A percentile compares a stretch with the other conserved stretches of the same genome.
Evolutionary conservation across 1,284 basidiomycete genomes (phyloP).

Genomic region (Rhizoctonia solani): DNA sequence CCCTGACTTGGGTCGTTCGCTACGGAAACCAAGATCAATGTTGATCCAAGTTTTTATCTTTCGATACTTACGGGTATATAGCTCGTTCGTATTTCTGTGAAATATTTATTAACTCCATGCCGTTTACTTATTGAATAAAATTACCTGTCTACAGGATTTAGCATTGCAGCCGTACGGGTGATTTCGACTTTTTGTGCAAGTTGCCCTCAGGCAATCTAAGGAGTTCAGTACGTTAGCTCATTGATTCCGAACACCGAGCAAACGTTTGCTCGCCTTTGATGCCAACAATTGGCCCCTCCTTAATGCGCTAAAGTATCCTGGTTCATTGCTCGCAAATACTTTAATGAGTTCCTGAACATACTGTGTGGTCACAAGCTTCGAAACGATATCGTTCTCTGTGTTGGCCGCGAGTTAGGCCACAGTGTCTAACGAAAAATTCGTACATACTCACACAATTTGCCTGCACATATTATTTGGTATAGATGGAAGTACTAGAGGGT

Average conservation of each 20-base stretch:
- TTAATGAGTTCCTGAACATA: background rate
- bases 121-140: background rate
- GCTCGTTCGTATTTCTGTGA: conserved; percentile 11
- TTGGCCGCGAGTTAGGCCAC: background rate
- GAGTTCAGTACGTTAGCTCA: background rate
- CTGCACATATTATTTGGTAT: conserved; percentile 1
- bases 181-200: conserved; percentile 23
- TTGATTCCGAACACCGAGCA: background rate
- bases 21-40: background rate
- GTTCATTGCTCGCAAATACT: background rate
- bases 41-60: background rate
- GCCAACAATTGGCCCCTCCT: conserved; percentile 13
- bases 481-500: background rate
- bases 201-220: conserved; percentile 15
- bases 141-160: conserved; percentile 13
- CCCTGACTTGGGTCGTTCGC: conserved; percentile 18
- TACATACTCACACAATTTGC: conserved; percentile 21
- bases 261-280: background rate
- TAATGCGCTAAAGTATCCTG: background rate
- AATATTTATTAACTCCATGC: background rate
- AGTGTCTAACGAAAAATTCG: background rate
- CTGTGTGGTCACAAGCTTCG: conserved; percentile 22
- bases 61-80: conserved; percentile 13
- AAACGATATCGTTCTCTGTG: conserved; percentile 16
- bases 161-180: conserved; percentile 17